Conservation (phyloP, 345 rosid species). For the Gossypium arboreum region DNA sequence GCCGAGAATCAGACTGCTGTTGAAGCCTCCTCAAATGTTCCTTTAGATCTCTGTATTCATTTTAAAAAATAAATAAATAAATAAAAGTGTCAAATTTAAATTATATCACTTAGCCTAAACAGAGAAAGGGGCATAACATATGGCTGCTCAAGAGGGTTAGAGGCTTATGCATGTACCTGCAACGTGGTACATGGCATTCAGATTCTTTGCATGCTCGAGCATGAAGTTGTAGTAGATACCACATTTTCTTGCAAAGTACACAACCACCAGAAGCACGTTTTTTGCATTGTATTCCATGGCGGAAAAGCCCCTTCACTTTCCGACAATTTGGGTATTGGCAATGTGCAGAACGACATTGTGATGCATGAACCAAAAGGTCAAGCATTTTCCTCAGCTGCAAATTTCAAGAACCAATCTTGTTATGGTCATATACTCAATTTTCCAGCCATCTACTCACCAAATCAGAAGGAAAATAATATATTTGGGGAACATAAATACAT, state of each 20-base stretch:
- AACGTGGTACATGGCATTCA: conserved; percentile 88
- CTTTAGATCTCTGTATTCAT: conserved; percentile 70
- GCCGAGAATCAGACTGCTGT: conserved; percentile 94
- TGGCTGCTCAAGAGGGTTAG: not conserved
- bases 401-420: conserved; percentile 16
- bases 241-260: conserved; percentile 90
- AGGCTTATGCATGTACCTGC: conserved; percentile 54
- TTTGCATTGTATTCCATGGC: conserved; percentile 90
- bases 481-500: not conserved
- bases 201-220: conserved; percentile 99
- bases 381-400: conserved; percentile 98
- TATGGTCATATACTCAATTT: conserved; percentile 5
- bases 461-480: not conserved
- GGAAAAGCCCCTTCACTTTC: conserved; percentile 93
- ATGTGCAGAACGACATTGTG: conserved; percentile 71
- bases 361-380: conserved; percentile 97
- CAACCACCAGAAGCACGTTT: conserved; percentile 94
- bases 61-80: conserved; percentile 8
- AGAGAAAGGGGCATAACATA: not conserved
- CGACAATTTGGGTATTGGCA: conserved; percentile 72
- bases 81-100: not conserved
- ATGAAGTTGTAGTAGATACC: conserved; percentile 98
- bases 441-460: not conserved
- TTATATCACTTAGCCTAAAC: conserved; percentile 3
- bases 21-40: conserved; percentile 91